A percentile compares a stretch with the other conserved stretches of the same genome.
Conservation (phyloP, 2,329 filamentous ascomycete species). For the Alternaria brassicicola region DNA sequence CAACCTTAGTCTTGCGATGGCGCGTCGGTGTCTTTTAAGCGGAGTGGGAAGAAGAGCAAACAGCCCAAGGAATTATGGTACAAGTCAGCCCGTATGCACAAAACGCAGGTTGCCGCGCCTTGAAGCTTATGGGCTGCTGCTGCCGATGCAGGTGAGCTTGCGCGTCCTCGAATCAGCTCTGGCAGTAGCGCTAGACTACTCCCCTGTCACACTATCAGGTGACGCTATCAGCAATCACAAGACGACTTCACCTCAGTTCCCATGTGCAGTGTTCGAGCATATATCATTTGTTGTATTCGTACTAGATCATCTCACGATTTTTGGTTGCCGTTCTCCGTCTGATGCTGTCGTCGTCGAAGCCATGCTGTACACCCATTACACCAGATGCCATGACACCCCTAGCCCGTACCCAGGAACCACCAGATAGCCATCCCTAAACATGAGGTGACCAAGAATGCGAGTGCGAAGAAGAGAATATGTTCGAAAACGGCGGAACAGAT, state of each 20-base stretch:
- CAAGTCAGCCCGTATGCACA: constrained; percentile 5
- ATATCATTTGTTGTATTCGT: constrained; percentile 17
- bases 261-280: constrained; percentile 1
- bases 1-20: constrained; percentile 17
- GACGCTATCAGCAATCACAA: constrained; percentile 26
- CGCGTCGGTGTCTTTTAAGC: constrained; percentile 9
- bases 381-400: constrained; percentile 21
- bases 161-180: constrained; percentile 14
- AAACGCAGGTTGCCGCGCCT: constrained; percentile 9
- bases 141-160: constrained; percentile 14
- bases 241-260: constrained; percentile 6
- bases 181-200: neutral
- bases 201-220: constrained; percentile 23
- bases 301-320: constrained; percentile 13
- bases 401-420: constrained; percentile 25
- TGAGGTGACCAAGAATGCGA: constrained; percentile 32
- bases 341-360: constrained; percentile 18
- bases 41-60: constrained; percentile 1
- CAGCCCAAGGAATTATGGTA: constrained; percentile 3
- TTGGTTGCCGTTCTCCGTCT: constrained; percentile 16
- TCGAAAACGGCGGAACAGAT: constrained; percentile 29
- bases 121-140: constrained; percentile 13
- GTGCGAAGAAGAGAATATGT: constrained; percentile 33
- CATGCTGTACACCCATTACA: constrained; percentile 32
- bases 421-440: constrained; percentile 39